Evolutionary conservation across 2,329 filamentous ascomycete genomes (phyloP).

Genomic region (Mycosphaerelloides madeirae): DNA sequence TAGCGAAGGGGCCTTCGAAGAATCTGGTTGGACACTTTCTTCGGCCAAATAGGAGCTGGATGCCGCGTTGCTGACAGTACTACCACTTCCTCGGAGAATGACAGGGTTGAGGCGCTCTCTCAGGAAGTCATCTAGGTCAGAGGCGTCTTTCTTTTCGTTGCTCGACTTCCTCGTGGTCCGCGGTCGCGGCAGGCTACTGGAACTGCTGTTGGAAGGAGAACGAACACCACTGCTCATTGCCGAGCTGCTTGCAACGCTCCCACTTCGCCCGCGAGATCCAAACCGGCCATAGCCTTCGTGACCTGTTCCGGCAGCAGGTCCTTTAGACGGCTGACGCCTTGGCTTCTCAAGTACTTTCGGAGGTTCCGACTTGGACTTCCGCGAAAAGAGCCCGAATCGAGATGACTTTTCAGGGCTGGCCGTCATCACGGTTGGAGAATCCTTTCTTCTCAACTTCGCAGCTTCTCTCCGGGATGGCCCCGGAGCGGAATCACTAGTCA

Average conservation of each 20-base stretch:
- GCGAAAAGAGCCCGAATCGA: conserved; percentile 73
- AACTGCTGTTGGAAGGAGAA: conserved; percentile 42
- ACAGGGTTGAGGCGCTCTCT: conserved; percentile 42
- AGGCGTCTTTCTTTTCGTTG: conserved; percentile 37
- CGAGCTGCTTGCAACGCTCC: conserved; percentile 47
- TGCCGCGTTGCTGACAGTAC: conserved; percentile 27
- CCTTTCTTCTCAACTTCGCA: conserved; percentile 24
- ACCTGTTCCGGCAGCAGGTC: conserved; percentile 85
- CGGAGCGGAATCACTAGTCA: conserved; percentile 1
- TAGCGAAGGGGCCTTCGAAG: conserved; percentile 20
- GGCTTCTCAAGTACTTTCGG: conserved; percentile 52
- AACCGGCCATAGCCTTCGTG: conserved; percentile 79
- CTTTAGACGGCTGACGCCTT: conserved; percentile 61
- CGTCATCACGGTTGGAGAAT: conserved; percentile 40
- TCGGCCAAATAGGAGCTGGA: conserved; percentile 14
- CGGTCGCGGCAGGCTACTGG: conserved; percentile 22
- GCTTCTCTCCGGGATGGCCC: not conserved
- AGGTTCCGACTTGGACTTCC: conserved; percentile 59
- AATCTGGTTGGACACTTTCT: conserved; percentile 7
- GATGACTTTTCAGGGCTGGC: conserved; percentile 56
- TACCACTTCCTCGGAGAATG: conserved; percentile 42
- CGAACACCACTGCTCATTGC: conserved; percentile 39
- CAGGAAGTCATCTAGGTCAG: conserved; percentile 44
- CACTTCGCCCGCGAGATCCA: conserved; percentile 61
- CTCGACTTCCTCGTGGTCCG: conserved; percentile 40